phyloP scores from a whole-genome alignment of 495 filamentous ascomycete genomes.

The Penicillium desertorum region DNA sequence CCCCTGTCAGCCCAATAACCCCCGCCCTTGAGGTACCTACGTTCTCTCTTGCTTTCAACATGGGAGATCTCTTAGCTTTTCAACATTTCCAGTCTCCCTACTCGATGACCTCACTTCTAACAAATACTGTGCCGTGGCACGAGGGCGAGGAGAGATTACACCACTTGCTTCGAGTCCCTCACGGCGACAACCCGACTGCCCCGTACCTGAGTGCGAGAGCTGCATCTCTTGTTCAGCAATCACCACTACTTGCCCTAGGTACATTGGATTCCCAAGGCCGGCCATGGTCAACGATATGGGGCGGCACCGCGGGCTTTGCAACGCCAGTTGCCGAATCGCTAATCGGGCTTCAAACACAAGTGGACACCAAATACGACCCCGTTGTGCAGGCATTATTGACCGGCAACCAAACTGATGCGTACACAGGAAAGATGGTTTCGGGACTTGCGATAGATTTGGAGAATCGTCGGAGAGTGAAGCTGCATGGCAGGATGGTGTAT shows the following conservation, averaged over 20 bases:
- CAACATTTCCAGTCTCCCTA: background rate
- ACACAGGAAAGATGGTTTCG: constrained; percentile 48
- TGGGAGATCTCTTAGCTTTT: background rate
- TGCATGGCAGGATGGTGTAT: constrained; percentile 64
- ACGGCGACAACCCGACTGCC: constrained; percentile 60
- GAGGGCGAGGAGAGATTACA: constrained; percentile 55
- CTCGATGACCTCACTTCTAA: constrained; percentile 45
- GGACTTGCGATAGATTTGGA: constrained; percentile 68
- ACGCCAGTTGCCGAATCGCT: constrained; percentile 54
- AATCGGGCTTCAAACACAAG: constrained; percentile 58
- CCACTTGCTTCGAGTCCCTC: constrained; percentile 44
- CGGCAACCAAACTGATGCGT: constrained; percentile 32
- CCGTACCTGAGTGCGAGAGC: constrained; percentile 54
- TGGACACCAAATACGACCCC: constrained; percentile 62
- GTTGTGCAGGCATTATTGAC: constrained; percentile 57
- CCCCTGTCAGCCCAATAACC: too few relatives aligned
- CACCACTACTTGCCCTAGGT: constrained; percentile 69
- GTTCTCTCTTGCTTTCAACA: background rate
- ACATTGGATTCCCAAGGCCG: constrained; percentile 59
- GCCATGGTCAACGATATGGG: constrained; percentile 76
- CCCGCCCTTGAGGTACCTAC: background rate
- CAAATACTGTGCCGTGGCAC: constrained; percentile 44
- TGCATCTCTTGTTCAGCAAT: constrained; percentile 49
- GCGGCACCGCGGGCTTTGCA: constrained; percentile 66
- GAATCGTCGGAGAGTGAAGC: constrained; percentile 63